Percentiles rank a stretch among this genome's conserved stretches.
Evolutionary conservation across 2,329 filamentous ascomycete genomes (phyloP).

Genomic region (Fusarium liriodendri): DNA sequence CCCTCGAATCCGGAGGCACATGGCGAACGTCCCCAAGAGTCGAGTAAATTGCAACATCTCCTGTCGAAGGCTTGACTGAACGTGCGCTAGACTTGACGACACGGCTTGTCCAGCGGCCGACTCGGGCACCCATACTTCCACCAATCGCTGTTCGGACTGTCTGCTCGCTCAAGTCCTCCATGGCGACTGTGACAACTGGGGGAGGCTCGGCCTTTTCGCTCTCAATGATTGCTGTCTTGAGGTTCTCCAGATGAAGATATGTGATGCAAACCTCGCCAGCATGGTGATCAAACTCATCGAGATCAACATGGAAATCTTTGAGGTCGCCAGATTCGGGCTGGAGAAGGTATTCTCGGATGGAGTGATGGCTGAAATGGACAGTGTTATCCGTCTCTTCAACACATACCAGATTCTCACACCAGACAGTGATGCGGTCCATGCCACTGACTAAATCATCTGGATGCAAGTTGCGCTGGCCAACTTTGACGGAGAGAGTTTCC

Average conservation of each 20-base stretch:
- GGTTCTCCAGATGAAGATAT: constrained; percentile 11
- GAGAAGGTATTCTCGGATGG: constrained; percentile 18
- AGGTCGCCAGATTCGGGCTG: background rate
- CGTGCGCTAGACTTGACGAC: background rate
- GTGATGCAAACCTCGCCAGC: constrained; percentile 7
- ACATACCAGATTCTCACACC: constrained; percentile 24
- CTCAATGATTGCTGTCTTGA: background rate
- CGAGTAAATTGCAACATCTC: fast-evolving
- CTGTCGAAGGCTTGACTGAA: fast-evolving
- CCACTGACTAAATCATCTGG: background rate
- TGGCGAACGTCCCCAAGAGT: fast-evolving
- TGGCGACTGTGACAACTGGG: background rate
- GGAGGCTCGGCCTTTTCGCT: background rate
- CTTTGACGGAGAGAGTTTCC: constrained; percentile 19
- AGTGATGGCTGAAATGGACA: constrained; percentile 31
- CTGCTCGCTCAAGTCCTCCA: background rate
- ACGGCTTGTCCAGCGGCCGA: background rate
- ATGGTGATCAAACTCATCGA: background rate
- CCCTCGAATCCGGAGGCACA: background rate
- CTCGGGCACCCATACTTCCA: background rate
- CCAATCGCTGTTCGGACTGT: background rate
- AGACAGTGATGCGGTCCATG: background rate
- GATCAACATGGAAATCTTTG: background rate
- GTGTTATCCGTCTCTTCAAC: constrained; percentile 19
- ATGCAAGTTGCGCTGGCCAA: background rate